Percentiles rank a stretch among this genome's conserved stretches.
These are phyloP conservation scores for Parsonsia alboflavescens DNA, from an alignment of 257 asterid species.

Conservation along the genomic window DNA sequence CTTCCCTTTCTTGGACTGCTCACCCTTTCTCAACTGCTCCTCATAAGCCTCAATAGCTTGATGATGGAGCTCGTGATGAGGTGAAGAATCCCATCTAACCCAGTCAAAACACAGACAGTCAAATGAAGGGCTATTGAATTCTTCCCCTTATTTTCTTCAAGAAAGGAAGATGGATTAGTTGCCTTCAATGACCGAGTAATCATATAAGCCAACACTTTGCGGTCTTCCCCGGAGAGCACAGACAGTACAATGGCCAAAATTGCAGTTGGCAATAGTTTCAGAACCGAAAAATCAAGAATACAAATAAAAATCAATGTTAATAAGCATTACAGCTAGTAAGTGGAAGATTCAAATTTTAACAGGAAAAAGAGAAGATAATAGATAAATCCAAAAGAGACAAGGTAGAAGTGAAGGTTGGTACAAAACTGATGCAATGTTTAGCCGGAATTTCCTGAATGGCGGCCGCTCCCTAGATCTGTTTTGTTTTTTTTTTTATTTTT, in stretches of 20 bases:
- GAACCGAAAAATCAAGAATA: constrained; percentile 27
- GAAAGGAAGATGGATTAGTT: constrained; percentile 22
- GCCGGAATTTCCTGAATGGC: too few species aligned
- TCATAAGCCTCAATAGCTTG: constrained; percentile 76
- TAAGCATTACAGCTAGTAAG: background rate
- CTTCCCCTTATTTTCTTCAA: constrained; percentile 27
- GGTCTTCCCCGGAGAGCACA: constrained; percentile 48
- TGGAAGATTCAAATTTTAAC: background rate
- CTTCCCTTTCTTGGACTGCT: constrained; percentile 15
- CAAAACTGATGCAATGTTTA: too few species aligned
- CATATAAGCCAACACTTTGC: constrained; percentile 64
- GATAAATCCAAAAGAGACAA: background rate
- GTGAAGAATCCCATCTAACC: constrained; percentile 73
- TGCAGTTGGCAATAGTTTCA: constrained; percentile 56
- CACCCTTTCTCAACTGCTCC: constrained; percentile 48
- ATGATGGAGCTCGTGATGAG: constrained; percentile 67
- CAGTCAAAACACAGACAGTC: constrained; percentile 74
- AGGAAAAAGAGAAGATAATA: background rate
- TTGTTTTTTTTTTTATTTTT: too few species aligned
- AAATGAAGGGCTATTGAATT: constrained; percentile 36
- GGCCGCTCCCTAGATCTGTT: too few species aligned
- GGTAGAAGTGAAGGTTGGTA: background rate
- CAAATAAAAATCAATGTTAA: too few species aligned
- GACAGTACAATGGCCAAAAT: constrained; percentile 43
- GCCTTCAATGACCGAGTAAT: constrained; percentile 61